Evolutionary conservation across 2,329 filamentous ascomycete species (phyloP).

Genomic region (Parascedosporium putredinis): DNA sequence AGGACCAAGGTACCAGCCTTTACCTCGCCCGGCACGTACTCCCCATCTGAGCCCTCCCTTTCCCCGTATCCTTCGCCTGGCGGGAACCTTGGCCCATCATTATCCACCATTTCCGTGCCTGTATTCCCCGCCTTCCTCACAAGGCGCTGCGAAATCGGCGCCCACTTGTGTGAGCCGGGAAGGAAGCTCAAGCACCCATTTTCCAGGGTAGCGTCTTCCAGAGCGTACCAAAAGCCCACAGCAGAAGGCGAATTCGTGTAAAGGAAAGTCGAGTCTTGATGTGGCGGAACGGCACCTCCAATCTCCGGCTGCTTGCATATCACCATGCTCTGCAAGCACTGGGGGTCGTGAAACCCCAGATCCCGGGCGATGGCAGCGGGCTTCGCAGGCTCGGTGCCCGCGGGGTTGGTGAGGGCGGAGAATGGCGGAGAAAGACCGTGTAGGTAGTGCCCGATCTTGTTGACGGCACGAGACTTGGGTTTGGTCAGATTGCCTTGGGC

Average conservation of each 20-base stretch:
- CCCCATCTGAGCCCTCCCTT: constrained; percentile 27
- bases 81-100: constrained; percentile 56
- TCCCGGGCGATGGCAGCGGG: constrained; percentile 55
- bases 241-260: constrained; percentile 84
- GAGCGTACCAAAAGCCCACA: constrained; percentile 93
- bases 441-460: constrained; percentile 76
- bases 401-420: constrained; percentile 36
- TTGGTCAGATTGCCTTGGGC: constrained; percentile 53
- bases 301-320: constrained; percentile 99
- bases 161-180: constrained; percentile 68
- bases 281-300: constrained; percentile 78
- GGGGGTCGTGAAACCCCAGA: constrained; percentile 66
- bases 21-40: constrained; percentile 74
- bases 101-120: constrained; percentile 63
- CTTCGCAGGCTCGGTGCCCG: constrained; percentile 32
- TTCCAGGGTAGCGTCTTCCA: constrained; percentile 77
- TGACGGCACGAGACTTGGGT: constrained; percentile 76
- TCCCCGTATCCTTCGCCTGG: constrained; percentile 36
- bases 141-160: constrained; percentile 61
- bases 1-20: constrained; percentile 84
- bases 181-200: constrained; percentile 89
- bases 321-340: constrained; percentile 85
- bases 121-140: constrained; percentile 48
- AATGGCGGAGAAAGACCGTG: constrained; percentile 62
- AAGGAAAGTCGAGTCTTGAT: constrained; percentile 87